Percentiles rank a stretch among this genome's conserved stretches.
phyloP scores from a whole-genome alignment of 768 basidiomycete species.

The Chalciporus piperatus region DNA sequence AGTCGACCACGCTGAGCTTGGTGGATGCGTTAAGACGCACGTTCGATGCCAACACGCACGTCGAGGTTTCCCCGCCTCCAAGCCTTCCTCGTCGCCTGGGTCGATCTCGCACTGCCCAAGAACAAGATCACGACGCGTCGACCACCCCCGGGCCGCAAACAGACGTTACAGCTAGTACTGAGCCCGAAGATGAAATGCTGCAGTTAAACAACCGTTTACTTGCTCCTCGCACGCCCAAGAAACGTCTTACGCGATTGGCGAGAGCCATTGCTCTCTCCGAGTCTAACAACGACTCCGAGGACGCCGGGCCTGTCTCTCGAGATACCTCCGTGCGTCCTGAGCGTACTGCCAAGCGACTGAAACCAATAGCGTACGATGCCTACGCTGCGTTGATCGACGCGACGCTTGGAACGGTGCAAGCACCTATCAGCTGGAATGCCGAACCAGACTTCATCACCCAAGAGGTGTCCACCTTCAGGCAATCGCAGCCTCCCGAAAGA shows the following conservation, averaged over 20 bases:
- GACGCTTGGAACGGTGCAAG: conserved; percentile 22
- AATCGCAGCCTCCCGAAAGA: neutral
- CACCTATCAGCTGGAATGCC: conserved; percentile 19
- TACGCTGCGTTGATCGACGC: conserved; percentile 17
- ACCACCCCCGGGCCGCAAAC: conserved; percentile 8
- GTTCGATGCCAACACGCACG: conserved; percentile 25
- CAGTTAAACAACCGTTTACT: conserved; percentile 13
- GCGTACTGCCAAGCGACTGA: conserved; percentile 19
- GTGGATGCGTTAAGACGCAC: conserved; percentile 25
- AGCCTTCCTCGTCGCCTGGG: neutral
- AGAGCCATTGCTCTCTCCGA: neutral
- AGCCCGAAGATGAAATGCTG: conserved; percentile 19
- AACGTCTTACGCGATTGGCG: neutral
- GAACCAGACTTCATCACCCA: conserved; percentile 8
- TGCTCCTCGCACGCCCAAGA: conserved; percentile 3
- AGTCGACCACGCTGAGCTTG: conserved; percentile 11
- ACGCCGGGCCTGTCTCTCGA: neutral
- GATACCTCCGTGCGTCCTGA: neutral
- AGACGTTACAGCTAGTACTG: conserved; percentile 21
- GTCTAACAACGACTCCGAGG: conserved; percentile 17
- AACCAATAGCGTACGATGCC: conserved; percentile 20
- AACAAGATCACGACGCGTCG: neutral
- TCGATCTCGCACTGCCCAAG: neutral
- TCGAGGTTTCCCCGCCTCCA: neutral
- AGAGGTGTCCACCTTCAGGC: neutral